Percentiles rank a stretch among this genome's conserved stretches.
Conservation (phyloP, 2,329 filamentous ascomycete species). For the Parafenestella ontariensis region DNA sequence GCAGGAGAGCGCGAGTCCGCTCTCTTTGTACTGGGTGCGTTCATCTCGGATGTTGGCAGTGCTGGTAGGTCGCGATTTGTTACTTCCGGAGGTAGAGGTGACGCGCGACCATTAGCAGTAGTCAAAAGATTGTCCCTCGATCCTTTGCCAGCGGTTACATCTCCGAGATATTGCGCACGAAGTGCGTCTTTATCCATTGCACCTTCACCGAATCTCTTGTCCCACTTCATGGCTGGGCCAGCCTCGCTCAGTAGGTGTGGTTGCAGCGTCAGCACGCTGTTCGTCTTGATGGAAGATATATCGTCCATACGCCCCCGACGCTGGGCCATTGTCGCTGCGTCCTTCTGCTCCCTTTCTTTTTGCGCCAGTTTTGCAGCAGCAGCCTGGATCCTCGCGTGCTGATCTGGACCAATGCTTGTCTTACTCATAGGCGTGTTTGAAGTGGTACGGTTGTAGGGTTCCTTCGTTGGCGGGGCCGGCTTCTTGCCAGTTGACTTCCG, state of each 20-base stretch:
- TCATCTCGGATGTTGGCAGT: conserved; percentile 45
- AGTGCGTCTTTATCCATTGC: conserved; percentile 85
- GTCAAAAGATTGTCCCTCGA: conserved; percentile 54
- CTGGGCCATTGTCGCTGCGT: conserved; percentile 57
- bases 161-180: conserved; percentile 82
- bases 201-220: conserved; percentile 92
- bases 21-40: conserved; percentile 23
- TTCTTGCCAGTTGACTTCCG: conserved; percentile 55
- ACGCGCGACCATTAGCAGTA: conserved; percentile 40
- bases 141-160: conserved; percentile 75
- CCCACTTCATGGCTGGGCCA: conserved; percentile 95
- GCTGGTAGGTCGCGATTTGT: conserved; percentile 53
- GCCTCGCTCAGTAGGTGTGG: conserved; percentile 85
- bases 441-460: conserved; percentile 60
- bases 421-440: conserved; percentile 70
- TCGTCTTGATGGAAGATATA: conserved; percentile 73
- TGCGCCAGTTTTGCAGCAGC: conserved; percentile 85
- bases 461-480: conserved; percentile 53
- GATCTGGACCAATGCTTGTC: conserved; percentile 84
- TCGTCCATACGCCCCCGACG: conserved; percentile 63
- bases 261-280: conserved; percentile 87
- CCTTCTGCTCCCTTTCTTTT: conserved; percentile 67
- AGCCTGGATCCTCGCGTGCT: conserved; percentile 90
- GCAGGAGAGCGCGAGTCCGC: conserved; percentile 40
- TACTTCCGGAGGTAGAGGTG: conserved; percentile 30